phyloP scores from a whole-genome alignment of 2,329 filamentous ascomycete species.

The Fusarium marasasianum region DNA sequence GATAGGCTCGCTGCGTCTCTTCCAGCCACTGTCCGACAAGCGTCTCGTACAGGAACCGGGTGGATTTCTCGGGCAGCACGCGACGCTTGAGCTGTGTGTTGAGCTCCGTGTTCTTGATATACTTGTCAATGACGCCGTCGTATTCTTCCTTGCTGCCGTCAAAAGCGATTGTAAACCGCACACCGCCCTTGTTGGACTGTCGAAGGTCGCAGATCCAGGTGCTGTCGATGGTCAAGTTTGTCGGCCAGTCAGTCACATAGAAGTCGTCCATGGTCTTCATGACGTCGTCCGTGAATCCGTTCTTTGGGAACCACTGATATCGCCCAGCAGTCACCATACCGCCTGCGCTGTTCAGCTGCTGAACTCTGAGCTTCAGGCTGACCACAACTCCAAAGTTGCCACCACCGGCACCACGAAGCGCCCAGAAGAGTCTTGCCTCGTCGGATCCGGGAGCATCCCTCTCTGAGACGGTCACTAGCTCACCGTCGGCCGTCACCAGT shows the following conservation, averaged over 20 bases:
- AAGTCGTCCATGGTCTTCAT: background rate
- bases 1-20: background rate
- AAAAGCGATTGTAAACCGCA: background rate
- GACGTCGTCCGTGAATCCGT: background rate
- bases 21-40: background rate
- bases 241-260: background rate
- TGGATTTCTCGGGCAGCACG: background rate
- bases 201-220: background rate
- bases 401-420: background rate
- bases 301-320: background rate
- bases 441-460: background rate
- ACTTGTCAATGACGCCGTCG: background rate
- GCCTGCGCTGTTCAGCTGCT: background rate
- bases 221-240: background rate
- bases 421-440: background rate
- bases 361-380: background rate
- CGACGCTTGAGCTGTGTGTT: background rate
- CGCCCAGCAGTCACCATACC: background rate
- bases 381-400: background rate
- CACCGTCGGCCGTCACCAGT: background rate
- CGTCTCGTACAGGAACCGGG: background rate
- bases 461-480: background rate
- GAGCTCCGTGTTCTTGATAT: background rate
- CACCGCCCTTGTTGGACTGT: background rate
- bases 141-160: background rate